Evolutionary conservation across 169 alveolate genomes (phyloP), one percentile per base, ranked within the genome.

Genomic region (Plasmodium inui): DNA sequence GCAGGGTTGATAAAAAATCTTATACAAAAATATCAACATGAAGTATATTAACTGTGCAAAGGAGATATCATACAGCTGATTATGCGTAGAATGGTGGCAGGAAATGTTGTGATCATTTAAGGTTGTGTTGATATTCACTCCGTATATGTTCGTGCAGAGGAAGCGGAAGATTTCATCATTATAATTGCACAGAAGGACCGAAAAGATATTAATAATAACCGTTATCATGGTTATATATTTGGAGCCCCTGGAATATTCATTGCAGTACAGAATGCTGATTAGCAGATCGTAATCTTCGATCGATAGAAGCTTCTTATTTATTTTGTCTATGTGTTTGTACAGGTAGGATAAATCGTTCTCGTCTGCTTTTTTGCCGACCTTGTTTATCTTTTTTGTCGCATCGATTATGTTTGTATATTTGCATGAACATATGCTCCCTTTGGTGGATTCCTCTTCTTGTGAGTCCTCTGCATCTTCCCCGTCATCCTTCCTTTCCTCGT

Each of bases 1-100:
- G 14, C 83, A 46, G 32, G 82, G 81, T 44, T 89, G 94, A 44
- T 67, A 89, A 89, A 89, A 80, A 67, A 89, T 89, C 71, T 91
- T 91, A 50, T 91, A 91, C 57, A 91, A 44, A 44, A 81, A 91
- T 26, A 82, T 82, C 41, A 91, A 32, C 95, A 91, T 91, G 61
- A 91, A 91, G 76, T 91, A 91, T 19, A 91, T 91, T 34, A 91
- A 22, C 44, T 91, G 95, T 22, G 92, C 84, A 91, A 91, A 91
- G 34, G 95, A 91, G 37, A 91, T 91, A 46, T 91, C 74, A 44
- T 91, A 91, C 28, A 89, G 55, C 46, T 79, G 82, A 79, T 89
- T 79, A 28, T 78, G 9, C n/a, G 70, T 14, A 14, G 57, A 8
- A 9, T 70, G 22, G 14, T 53, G 37, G 53, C 92, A 91, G 32